Conservation (phyloP, 371 early-diverging fungal species). For the Haplosporangium sp. region DNA sequence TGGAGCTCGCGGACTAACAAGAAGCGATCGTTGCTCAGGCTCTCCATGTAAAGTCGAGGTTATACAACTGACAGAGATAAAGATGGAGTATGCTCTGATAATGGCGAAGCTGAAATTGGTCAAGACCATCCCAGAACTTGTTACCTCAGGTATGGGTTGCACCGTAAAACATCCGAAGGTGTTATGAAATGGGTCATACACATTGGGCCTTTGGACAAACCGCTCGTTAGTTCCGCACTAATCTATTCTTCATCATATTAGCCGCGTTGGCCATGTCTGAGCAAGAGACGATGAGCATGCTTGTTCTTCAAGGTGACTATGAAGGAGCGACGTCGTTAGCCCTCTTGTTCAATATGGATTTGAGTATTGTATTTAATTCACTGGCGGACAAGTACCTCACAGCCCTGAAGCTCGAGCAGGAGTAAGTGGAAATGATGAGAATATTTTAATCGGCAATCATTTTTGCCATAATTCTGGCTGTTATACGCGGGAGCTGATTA, state of each 20-base stretch:
- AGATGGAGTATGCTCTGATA: conserved; percentile 31
- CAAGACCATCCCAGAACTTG: conserved; percentile 12
- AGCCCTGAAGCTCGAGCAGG: conserved; percentile 27
- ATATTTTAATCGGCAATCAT: not conserved
- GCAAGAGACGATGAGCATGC: conserved; percentile 23
- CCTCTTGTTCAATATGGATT: conserved; percentile 16
- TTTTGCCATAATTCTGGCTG: not conserved
- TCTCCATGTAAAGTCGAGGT: conserved; percentile 19
- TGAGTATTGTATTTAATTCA: conserved; percentile 28
- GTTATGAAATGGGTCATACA: no score
- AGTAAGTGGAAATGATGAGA: conserved; percentile 15
- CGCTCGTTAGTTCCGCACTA: not conserved
- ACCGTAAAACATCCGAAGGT: no score
- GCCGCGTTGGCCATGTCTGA: conserved; percentile 20
- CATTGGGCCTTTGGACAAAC: not conserved
- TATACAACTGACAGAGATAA: conserved; percentile 25
- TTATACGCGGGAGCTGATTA: not conserved
- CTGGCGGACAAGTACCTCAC: conserved; percentile 37
- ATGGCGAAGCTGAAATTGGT: conserved; percentile 33
- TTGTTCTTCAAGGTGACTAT: conserved; percentile 25
- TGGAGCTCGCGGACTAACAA: not conserved
- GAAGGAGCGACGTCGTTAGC: conserved; percentile 41
- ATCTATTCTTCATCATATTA: not conserved
- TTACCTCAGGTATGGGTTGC: conserved; percentile 19
- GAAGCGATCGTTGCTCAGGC: not conserved